Base-by-base conservation (phyloP, 164 flowering plant species). In the Magnolia officinalis region DNA sequence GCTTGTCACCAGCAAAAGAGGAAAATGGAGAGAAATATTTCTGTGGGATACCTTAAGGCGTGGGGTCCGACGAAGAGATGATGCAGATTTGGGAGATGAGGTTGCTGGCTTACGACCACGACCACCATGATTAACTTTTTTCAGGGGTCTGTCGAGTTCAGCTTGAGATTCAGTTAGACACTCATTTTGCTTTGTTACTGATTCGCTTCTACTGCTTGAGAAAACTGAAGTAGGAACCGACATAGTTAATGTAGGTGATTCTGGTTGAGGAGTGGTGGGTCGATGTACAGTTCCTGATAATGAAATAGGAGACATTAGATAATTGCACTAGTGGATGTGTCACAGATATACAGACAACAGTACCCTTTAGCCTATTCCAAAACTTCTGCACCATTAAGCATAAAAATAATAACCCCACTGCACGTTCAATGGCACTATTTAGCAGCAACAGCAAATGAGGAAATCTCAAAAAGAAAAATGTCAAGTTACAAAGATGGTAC, bases 161-260 rank as follows among this genome's bases (percentile, higher is more conserved):
- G 45, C 52, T 70, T 8, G 23, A 23, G 68, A 29, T 75, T 65
- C 78, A 66, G 2, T 55, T 76, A 81, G 77, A 50, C 68, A 70
- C 49, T 81, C 77, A 65, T 58, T 78, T 71, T 79, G 70, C 76
- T 76, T 74, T 61, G 74, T 71, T 20, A 80, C 75, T 67, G 92
- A 83, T 78, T 83, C 86, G 80, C 79, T 76, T 77, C 71, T 7
- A 68, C 79, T 82, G 70, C 74, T 78, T n/a, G 83, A 82, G 71
- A 94, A 86, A 76, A 84, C 63, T 74, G 91, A 88, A 2, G 87
- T 76, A 70, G 93, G 92, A 66, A 89, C 92, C 73, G 93, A 89
- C 21, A 74, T 3, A 74, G 90, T 83, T 45, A 89, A 72, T 67
- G 77, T 75, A 59, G 87, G 78, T 51, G 82, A 75, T 21, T 87